Conservation (phyloP, 352 stramenopile genomes). For the Phytophthora idaei region DNA sequence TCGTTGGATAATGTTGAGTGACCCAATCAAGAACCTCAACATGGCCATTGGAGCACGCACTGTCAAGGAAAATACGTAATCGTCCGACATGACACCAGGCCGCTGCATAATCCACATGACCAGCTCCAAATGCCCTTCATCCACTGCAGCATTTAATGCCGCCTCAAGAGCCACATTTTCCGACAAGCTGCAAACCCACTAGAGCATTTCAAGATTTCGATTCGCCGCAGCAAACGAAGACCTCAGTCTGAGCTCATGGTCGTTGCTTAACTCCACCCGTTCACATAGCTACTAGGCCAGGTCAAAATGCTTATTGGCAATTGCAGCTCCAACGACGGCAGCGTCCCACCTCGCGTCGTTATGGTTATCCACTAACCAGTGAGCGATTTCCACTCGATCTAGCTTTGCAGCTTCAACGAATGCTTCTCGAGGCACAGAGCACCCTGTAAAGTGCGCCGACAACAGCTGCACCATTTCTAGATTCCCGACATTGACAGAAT, state of each 20-base stretch:
- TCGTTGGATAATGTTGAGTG: not conserved
- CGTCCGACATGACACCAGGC: not conserved
- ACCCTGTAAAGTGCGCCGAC: too few relatives aligned
- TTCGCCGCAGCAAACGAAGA: not conserved
- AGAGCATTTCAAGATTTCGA: slow-evolving; percentile 16
- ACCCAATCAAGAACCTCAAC: slow-evolving; percentile 22
- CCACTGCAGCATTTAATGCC: slow-evolving; percentile 2
- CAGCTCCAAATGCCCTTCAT: slow-evolving; percentile 19
- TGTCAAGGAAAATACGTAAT: slow-evolving; percentile 9
- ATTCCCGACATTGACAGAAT: too few relatives aligned
- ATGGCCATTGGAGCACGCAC: slow-evolving; percentile 7
- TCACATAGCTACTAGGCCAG: slow-evolving; percentile 16
- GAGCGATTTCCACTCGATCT: slow-evolving; percentile 4
- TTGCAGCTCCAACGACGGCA: slow-evolving; percentile 7
- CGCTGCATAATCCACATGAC: slow-evolving; percentile 20
- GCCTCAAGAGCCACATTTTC: not conserved
- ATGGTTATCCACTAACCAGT: slow-evolving; percentile 16
- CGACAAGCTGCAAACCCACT: slow-evolving; percentile 30
- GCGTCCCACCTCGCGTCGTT: slow-evolving; percentile 5
- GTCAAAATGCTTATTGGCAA: slow-evolving; percentile 18
- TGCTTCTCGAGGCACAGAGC: too few relatives aligned
- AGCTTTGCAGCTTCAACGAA: not conserved
- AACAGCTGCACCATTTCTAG: too few relatives aligned
- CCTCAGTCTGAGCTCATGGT: not conserved
- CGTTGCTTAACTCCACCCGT: too few relatives aligned